phyloP scores from a whole-genome alignment of 169 alveolate species.

The Eimeria acervulina region DNA sequence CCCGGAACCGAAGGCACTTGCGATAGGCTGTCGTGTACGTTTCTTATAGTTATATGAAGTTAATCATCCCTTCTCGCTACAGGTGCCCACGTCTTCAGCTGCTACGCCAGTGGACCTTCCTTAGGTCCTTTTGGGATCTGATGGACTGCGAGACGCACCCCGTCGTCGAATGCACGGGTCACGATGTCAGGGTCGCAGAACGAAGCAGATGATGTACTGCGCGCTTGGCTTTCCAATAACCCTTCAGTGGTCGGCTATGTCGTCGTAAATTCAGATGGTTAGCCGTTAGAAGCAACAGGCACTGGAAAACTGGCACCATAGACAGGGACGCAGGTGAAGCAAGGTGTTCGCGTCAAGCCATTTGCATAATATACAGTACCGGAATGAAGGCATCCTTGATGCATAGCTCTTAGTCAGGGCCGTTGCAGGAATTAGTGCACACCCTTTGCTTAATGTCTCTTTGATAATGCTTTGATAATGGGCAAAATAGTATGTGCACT shows the following conservation, averaged over 20 bases:
- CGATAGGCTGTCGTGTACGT: background rate
- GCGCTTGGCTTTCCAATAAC: slow-evolving; percentile 77
- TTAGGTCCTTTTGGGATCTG: background rate
- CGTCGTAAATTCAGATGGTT: slow-evolving; percentile 84
- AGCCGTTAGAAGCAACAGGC: background rate
- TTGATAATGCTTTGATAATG: background rate
- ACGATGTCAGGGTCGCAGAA: slow-evolving; percentile 79
- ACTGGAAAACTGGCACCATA: background rate
- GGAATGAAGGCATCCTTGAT: background rate
- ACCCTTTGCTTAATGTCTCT: background rate
- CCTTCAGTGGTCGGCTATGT: slow-evolving; percentile 84
- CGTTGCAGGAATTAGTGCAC: background rate
- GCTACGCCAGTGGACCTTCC: background rate
- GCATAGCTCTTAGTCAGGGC: background rate
- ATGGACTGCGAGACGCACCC: background rate
- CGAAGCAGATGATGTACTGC: slow-evolving; percentile 82
- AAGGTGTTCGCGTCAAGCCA: too few relatives aligned
- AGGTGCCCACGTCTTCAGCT: background rate
- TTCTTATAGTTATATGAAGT: background rate
- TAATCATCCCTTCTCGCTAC: background rate
- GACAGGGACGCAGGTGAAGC: background rate
- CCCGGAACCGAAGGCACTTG: background rate
- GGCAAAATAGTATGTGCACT: background rate
- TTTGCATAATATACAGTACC: background rate
- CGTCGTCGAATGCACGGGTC: background rate